Base-by-base conservation (phyloP, 2,329 filamentous ascomycete genomes). In the Fusarium miscanthi region DNA sequence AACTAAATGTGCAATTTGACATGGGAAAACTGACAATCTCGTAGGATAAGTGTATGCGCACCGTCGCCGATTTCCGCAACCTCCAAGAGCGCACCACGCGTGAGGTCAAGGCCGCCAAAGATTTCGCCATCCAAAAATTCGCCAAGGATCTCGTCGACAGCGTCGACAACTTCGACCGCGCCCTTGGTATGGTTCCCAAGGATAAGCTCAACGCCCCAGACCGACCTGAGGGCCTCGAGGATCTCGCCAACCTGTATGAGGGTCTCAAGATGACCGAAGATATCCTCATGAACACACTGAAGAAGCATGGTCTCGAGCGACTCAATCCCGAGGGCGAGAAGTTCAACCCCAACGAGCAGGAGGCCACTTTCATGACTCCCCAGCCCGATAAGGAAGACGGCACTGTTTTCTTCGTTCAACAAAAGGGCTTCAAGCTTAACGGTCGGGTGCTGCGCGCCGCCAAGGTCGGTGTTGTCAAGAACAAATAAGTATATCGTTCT, bases 391-490 rank as follows among this genome's bases (percentile, higher is more conserved):
- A 97, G 87, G 93, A 97, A 82, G 91, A 98, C 79, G 94, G 94
- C 77, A 93, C 91, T 62, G 93, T 98, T 79, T 96, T 98, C 85
- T 91, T 92, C 81, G 94, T 94, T 54, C 95, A 98, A 87, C 93
- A 94, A 84, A 98, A 97, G 88, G 96, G 96, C 59, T 99, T 97
- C 87, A 91, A 90, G 84, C 89, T 98, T 73, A 98, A 99, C 81
- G 95, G 95, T 67, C 88, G 96, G 69, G 88, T 97, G 63, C 84
- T 99, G 78, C 90, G 96, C 82, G 94, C 95, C 72, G 94, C 95
- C 80, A 97, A 98, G 89, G 95, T 98, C 73, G 95, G 95, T 80
- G 94, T 98, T 64, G 95, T 97, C 74, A 97, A 96, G 89, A 97
- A 96, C 85, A 81, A 82, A 77, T 86, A 84, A 81, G 64, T 52